These are phyloP conservation scores for Claviceps digitariae DNA, from an alignment of 2,329 filamentous ascomycete species.

Conservation along the genomic window DNA sequence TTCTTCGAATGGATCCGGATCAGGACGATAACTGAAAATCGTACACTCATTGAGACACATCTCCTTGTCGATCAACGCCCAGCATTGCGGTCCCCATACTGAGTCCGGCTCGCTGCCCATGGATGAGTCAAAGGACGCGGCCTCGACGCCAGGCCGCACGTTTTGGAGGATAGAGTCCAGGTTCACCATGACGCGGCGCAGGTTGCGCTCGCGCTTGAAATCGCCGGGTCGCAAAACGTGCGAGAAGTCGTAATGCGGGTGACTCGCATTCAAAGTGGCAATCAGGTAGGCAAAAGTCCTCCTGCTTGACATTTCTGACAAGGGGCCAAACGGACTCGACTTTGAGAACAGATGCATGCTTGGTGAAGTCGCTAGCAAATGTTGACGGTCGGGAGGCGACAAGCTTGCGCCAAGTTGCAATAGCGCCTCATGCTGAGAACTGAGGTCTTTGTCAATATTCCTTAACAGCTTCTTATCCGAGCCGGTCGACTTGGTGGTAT, in stretches of 20 bases:
- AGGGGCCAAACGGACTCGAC: slow-evolving; percentile 80
- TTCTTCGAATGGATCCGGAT: slow-evolving; percentile 80
- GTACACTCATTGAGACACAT: slow-evolving; percentile 85
- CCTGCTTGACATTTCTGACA: slow-evolving; percentile 77
- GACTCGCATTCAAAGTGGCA: slow-evolving; percentile 88
- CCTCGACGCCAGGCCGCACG: slow-evolving; percentile 53
- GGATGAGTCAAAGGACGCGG: slow-evolving; percentile 27
- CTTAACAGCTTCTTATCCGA: slow-evolving; percentile 96
- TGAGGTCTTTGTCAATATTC: slow-evolving; percentile 81
- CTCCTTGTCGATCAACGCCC: slow-evolving; percentile 84
- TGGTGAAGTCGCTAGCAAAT: slow-evolving; percentile 55
- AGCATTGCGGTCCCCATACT: slow-evolving; percentile 80
- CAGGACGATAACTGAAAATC: slow-evolving; percentile 78
- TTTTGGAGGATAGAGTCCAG: slow-evolving; percentile 82
- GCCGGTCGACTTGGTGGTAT: slow-evolving; percentile 92
- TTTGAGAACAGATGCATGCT: slow-evolving; percentile 50
- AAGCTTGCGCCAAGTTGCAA: slow-evolving; percentile 76
- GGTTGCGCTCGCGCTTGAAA: slow-evolving; percentile 71
- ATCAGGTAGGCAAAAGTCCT: slow-evolving; percentile 94
- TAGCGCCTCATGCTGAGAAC: slow-evolving; percentile 80
- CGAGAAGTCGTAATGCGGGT: slow-evolving; percentile 88
- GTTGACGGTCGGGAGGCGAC: slow-evolving; percentile 65
- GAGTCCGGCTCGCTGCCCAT: slow-evolving; percentile 36
- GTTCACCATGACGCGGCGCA: slow-evolving; percentile 71
- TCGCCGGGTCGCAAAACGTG: slow-evolving; percentile 79